Evolutionary conservation across 441 rosid genomes (phyloP).

Genomic region (Cnidoscolus chayamansa): DNA sequence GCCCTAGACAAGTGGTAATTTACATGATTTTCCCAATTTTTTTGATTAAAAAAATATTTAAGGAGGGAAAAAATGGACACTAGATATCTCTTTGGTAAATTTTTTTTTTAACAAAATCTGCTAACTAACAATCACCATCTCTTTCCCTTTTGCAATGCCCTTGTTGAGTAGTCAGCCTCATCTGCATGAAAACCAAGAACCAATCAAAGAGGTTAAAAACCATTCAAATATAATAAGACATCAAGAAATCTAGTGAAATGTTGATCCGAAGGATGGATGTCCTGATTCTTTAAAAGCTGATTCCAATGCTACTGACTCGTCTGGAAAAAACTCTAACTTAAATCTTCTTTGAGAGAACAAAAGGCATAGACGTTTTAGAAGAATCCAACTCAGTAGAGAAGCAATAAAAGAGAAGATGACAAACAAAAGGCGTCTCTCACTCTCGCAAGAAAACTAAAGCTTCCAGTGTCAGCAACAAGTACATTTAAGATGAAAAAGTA

Average conservation of each 20-base stretch:
- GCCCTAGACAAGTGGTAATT: conserved; percentile 55
- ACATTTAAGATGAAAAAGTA: not conserved
- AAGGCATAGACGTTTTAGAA: not conserved
- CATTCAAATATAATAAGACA: not conserved
- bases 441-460: not conserved
- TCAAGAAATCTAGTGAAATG: not conserved
- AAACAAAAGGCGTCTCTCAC: not conserved
- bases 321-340: not conserved
- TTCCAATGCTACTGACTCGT: not conserved
- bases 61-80: conserved; percentile 16
- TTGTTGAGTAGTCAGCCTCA: conserved; percentile 43
- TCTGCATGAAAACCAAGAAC: conserved; percentile 39
- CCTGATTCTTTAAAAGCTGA: not conserved
- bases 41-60: conserved; percentile 1
- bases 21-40: conserved; percentile 43
- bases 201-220: not conserved
- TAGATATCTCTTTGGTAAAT: conserved; percentile 22
- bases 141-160: conserved; percentile 36
- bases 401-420: not conserved
- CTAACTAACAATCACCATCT: conserved; percentile 20
- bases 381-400: not conserved
- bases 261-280: not conserved
- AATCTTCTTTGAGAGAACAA: not conserved
- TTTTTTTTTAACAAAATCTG: conserved; percentile 31
- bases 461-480: not conserved